Conservation (phyloP, 2,329 filamentous ascomycete genomes). For the Dothidotthia symphoricarpi region DNA sequence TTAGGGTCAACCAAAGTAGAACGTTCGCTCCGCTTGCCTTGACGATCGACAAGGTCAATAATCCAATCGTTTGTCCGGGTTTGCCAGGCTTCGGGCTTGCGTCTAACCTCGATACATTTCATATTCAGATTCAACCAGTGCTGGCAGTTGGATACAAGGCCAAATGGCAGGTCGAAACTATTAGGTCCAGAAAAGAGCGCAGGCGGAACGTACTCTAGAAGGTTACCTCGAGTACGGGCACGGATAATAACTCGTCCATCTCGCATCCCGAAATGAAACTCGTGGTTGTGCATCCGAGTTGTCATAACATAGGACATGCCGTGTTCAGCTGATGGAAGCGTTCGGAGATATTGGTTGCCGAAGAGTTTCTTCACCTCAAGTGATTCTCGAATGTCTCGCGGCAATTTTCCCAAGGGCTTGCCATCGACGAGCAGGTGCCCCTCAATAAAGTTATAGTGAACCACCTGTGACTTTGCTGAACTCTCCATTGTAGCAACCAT, state of each 20-base stretch:
- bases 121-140: slow-evolving; percentile 59
- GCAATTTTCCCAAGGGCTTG: slow-evolving; percentile 53
- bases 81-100: slow-evolving; percentile 42
- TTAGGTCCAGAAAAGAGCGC: slow-evolving; percentile 21
- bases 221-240: slow-evolving; percentile 25
- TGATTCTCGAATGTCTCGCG: slow-evolving; percentile 50
- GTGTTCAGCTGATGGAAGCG: slow-evolving; percentile 51
- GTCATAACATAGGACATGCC: slow-evolving; percentile 54
- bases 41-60: too few relatives aligned
- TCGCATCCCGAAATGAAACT: slow-evolving; percentile 57
- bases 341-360: slow-evolving; percentile 52
- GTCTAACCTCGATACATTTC: slow-evolving; percentile 54
- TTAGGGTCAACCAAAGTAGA: slow-evolving; percentile 6
- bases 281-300: slow-evolving; percentile 37
- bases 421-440: slow-evolving; percentile 54
- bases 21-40: too few relatives aligned
- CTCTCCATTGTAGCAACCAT: slow-evolving; percentile 13
- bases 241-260: slow-evolving; percentile 46
- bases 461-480: slow-evolving; percentile 19
- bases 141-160: slow-evolving; percentile 53
- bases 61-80: slow-evolving; percentile 42
- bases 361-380: slow-evolving; percentile 53
- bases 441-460: slow-evolving; percentile 49
- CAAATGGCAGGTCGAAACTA: slow-evolving; percentile 51
- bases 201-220: slow-evolving; percentile 41